Percentiles rank a stretch among this genome's conserved stretches.
These are phyloP conservation scores for Mortierella polycephala DNA, from an alignment of 371 early-diverging fungal genomes.

Conservation along the genomic window DNA sequence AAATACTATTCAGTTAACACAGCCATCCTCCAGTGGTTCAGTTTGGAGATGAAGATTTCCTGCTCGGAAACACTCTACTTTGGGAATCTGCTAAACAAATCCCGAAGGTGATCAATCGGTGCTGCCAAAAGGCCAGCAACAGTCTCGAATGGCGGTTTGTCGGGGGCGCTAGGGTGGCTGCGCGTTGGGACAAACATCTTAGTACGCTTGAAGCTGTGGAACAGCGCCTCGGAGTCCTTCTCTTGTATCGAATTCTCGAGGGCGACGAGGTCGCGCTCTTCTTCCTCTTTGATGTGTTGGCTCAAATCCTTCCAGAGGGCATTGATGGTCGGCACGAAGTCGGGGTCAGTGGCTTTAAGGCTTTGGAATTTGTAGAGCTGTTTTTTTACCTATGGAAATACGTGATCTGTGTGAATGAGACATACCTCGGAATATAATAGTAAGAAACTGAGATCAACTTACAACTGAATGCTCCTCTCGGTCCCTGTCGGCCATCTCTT, in stretches of 20 bases:
- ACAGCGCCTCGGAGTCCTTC: constrained; percentile 11
- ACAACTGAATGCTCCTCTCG: constrained; percentile 23
- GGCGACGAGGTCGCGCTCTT: constrained; percentile 19
- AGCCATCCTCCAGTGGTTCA: too few relatives aligned
- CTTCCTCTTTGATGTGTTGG: constrained; percentile 40
- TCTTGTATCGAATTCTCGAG: constrained; percentile 10
- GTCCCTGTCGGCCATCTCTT: constrained; percentile 29
- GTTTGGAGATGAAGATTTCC: too few relatives aligned
- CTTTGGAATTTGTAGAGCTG: constrained; percentile 23
- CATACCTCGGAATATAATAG: not conserved
- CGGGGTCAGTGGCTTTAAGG: constrained; percentile 15
- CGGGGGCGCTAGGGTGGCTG: constrained; percentile 28
- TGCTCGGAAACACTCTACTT: too few relatives aligned
- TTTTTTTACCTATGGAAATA: constrained; percentile 23
- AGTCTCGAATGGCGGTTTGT: constrained; percentile 42
- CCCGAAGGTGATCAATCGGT: constrained; percentile 26
- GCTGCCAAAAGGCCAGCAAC: constrained; percentile 30
- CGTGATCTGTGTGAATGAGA: not conserved
- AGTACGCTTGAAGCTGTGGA: constrained; percentile 16
- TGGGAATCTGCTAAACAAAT: constrained; percentile 24
- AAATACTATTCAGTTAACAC: too few relatives aligned
- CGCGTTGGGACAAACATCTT: constrained; percentile 39
- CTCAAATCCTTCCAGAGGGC: constrained; percentile 15
- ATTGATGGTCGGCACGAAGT: constrained; percentile 9
- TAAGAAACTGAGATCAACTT: not conserved